Base-by-base conservation (phyloP, 202 grass and related monocot species). In the Carex arenaria region DNA sequence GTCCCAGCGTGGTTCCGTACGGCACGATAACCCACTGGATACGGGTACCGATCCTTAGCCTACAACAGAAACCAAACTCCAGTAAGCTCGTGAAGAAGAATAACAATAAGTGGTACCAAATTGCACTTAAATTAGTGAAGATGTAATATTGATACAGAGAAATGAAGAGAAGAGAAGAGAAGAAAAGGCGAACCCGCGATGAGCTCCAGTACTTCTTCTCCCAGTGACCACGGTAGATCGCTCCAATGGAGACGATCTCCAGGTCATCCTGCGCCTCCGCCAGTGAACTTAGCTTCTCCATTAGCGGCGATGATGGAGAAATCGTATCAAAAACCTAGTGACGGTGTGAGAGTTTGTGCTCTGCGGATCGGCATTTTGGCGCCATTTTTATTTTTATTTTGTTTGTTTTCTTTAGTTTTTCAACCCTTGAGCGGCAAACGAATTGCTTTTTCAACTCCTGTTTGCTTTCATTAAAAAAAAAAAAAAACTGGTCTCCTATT, bases 181-280 rank as follows among this genome's bases (percentile, higher is more conserved):
- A 64, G 71, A 19, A 19, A 26, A 76, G 8, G 30, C 77, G 18
- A 81, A 97, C 94, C 94, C 90, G 89, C 31, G 94, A 94, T 80
- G 84, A 93, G 84, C 92, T 98, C 92, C 95, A 98, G 89, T 98
- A 93, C 63, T 94, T 94, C 87, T 90, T 90, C 80, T 93, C 92
- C 92, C 92, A 98, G 79, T 72, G 81, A 61, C 90, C 87, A 23
- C 76, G 79, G 89, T 89, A 94, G 34, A 94, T 85, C 8, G 77
- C 34, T 64, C 92, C 92, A 20, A 87, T 80, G 40, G 89, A 93
- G 38, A 89, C 85, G 49, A 98, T 85, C 83, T 98, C 92, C 55
- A 98, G 88, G 61, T 90, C 89, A 12, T 84, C 85, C 61, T 82
- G 84, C 2, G 84, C 87, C 38, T 26, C 87, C 31, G 65, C 81